Base-by-base conservation (phyloP, 2,329 filamentous ascomycete species). In the Botrytis paeoniae region DNA sequence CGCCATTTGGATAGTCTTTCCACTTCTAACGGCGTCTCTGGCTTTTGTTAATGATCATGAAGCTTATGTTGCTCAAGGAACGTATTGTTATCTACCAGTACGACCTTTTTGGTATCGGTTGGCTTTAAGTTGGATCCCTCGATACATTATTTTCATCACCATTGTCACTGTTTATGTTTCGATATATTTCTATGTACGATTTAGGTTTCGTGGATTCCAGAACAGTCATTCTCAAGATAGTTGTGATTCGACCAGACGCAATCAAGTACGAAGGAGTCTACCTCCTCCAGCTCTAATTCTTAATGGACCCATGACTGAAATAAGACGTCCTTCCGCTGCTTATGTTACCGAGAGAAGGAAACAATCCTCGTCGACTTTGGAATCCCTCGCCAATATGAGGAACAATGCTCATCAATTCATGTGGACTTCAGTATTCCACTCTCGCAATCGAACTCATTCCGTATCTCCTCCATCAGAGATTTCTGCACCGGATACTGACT, bases 51-150 rank as follows among this genome's bases (percentile, higher is more conserved):
- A 89, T 73, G 82, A 83, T 8, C 80, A 81, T 3, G 79, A 81
- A 1, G 89, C 85, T 3, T 94, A 91, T 78, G 82, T 87, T 62
- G 88, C 89, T 35, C 86, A 88, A 66, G 91, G 90, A 2, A 87
- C 89, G 32, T 92, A 90, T 77, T 95, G 93, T 80, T 91, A 91
- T 75, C 84, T 95, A 4, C 91, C 92, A 0, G 83, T 88, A 25
- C 84, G 87, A 5, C 90, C 91, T 0, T 85, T 86, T 74, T 95
- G 92, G 93, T 91, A 91, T 75, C 86, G 89, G 61, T 83, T 91
- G 25, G 89, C 87, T 0, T 83, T 95, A 3, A 87, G 88, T 73
- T 95, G 93, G 92, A 85, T 92, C 12, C 93, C 92, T 51, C 86
- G 92, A 68, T 94, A 94, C 75, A 76, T 92, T 51, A 89, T 94